phyloP scores from a whole-genome alignment of 768 basidiomycete genomes.

The Cubamyces lactineus region DNA sequence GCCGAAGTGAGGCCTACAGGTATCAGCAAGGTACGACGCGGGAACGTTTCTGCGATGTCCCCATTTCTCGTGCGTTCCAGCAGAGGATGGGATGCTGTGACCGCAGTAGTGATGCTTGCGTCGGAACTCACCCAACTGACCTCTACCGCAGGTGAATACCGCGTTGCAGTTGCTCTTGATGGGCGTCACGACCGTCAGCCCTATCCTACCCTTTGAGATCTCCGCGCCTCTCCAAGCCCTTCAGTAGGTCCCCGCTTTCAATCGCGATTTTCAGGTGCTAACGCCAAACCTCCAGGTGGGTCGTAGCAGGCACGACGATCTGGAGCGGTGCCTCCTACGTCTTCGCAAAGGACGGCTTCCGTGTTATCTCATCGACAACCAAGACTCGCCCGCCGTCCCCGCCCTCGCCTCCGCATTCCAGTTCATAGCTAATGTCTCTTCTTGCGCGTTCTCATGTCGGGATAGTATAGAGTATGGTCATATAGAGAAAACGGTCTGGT shows the following conservation, averaged over 20 bases:
- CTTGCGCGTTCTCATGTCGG: neutral
- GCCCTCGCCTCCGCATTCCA: neutral
- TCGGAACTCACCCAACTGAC: neutral
- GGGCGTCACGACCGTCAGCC: conserved; percentile 85
- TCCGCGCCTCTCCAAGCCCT: conserved; percentile 59
- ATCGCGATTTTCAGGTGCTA: neutral
- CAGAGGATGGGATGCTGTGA: neutral
- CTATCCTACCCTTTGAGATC: conserved; percentile 68
- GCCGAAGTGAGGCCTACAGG: conserved; percentile 91
- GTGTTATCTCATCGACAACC: conserved; percentile 41
- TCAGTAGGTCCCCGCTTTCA: conserved; percentile 59
- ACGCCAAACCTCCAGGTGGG: conserved; percentile 54
- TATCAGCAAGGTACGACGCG: conserved; percentile 80
- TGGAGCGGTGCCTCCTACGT: conserved; percentile 89
- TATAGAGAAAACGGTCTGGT: conserved; percentile 1
- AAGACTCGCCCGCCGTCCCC: conserved; percentile 19
- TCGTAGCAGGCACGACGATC: conserved; percentile 88
- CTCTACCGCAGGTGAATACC: conserved; percentile 76
- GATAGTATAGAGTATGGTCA: neutral
- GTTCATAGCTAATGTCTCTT: neutral
- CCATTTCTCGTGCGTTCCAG: neutral
- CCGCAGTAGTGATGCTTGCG: neutral
- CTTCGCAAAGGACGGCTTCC: conserved; percentile 74
- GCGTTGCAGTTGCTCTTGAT: conserved; percentile 89
- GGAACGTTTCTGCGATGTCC: neutral